phyloP scores from a whole-genome alignment of 1,284 basidiomycete species.

The Ceratobasidium sp. region DNA sequence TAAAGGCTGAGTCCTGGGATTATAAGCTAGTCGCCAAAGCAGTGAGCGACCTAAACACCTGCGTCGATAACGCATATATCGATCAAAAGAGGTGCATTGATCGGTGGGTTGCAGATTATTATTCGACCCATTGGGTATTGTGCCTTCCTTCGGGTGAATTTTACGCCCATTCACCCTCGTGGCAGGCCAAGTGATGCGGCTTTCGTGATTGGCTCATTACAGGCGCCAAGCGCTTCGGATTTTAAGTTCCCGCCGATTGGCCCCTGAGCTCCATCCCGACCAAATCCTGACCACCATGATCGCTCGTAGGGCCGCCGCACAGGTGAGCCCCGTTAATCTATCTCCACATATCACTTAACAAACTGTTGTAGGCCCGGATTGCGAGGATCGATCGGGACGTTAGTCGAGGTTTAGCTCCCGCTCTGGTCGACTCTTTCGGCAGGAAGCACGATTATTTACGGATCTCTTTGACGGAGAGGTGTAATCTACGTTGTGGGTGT shows the following conservation, averaged over 20 bases:
- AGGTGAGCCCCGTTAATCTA: slow-evolving; percentile 10
- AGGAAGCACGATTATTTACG: slow-evolving; percentile 85
- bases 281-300: slow-evolving; percentile 27
- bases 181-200: too few species aligned
- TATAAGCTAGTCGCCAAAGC: too few species aligned
- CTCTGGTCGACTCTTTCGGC: slow-evolving; percentile 75
- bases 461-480: slow-evolving; percentile 87
- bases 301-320: slow-evolving; percentile 23
- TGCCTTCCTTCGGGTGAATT: too few species aligned
- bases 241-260: not conserved
- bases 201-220: not conserved
- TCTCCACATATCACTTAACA: not conserved
- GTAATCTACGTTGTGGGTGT: slow-evolving; percentile 84
- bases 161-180: too few species aligned
- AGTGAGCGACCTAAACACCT: too few species aligned
- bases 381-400: slow-evolving; percentile 64
- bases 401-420: slow-evolving; percentile 62
- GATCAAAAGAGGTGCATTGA: too few species aligned
- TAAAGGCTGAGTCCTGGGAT: too few species aligned
- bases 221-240: slow-evolving; percentile 39
- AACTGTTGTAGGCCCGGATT: slow-evolving; percentile 64
- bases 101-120: too few species aligned
- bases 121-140: too few species aligned
- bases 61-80: too few species aligned
- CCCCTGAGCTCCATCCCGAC: not conserved